phyloP scores from a whole-genome alignment of 2,329 filamentous ascomycete species.

The Alternaria burnsii region DNA sequence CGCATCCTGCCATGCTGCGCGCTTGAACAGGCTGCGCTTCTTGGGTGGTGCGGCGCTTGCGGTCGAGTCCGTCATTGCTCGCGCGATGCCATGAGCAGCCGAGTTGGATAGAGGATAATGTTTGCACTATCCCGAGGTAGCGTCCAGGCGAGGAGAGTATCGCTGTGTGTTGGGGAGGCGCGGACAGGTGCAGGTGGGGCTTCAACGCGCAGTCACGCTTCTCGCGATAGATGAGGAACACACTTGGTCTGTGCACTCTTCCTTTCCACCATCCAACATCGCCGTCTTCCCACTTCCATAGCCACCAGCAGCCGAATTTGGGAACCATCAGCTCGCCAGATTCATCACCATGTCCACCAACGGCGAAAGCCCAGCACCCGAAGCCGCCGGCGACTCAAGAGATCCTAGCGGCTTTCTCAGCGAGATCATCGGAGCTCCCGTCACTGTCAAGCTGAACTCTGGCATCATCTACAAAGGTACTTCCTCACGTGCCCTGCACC shows the following conservation, averaged over 20 bases:
- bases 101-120: not conserved
- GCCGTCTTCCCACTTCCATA: not conserved
- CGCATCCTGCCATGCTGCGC: conserved; percentile 59
- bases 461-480: conserved; percentile 96
- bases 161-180: not conserved
- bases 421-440: conserved; percentile 92
- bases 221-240: conserved; percentile 20
- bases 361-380: conserved; percentile 67
- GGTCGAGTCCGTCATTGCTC: conserved; percentile 37
- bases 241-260: conserved; percentile 31
- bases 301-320: not conserved
- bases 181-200: conserved; percentile 10
- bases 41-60: conserved; percentile 38
- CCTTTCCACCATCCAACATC: conserved; percentile 6
- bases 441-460: conserved; percentile 98
- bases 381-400: conserved; percentile 77
- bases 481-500: conserved; percentile 10
- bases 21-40: conserved; percentile 65
- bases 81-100: conserved; percentile 25
- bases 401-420: conserved; percentile 93
- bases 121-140: not conserved
- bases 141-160: conserved; percentile 5
- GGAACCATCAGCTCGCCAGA: not conserved
- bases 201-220: conserved; percentile 47
- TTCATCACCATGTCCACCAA: conserved; percentile 50